Evolutionary conservation across 208 protist species (phyloP), one percentile per base, ranked within the genome.

Genomic region (Acanthamoeba triangularis): DNA sequence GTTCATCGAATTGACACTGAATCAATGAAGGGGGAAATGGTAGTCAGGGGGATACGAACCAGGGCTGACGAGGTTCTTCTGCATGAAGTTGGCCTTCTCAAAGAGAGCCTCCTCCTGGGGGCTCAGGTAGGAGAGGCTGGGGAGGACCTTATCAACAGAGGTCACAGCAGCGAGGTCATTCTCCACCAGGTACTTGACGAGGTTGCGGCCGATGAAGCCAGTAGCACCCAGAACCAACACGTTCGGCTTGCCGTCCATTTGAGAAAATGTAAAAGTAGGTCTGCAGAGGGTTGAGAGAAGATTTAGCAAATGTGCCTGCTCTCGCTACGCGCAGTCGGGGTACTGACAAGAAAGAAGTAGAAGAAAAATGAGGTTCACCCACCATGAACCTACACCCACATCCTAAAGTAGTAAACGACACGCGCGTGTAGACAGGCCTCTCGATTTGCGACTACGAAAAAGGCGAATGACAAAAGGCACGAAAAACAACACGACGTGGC

Each of bases 151-250:
- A 90, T 98, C 98, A 0, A 96, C 97, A 37, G 98, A 95, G 88
- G 97, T 90, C 80, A 98, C 98, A 14, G 96, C 20, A 47, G 91
- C 82, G 25, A 95, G 41, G 69, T 97, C 37, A 30, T 98, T 96
- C 52, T 98, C 97, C 5, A 98, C 95, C 2, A 98, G 94, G 87
- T 98, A 98, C 59, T 97, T 96, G 23, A 99, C 97, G 13, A 99
- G 78, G 95, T 99, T 97, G 63, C 98, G 96, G 20, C 98, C 99
- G 84, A 99, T 97, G 97, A 99, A 99, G 41, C 99, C 99, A 23
- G 97, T 92, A 59, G 96, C 97, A 47, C 97, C 97, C n/a, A 98
- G 85, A 78, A 98, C 85, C 52, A 98, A 90, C 35, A 98, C 96
- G 52, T 74, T 88, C 49, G 97, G 97, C 69, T 97, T 80, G 37